Percentiles rank a stretch among this genome's conserved stretches.
Evolutionary conservation across 1,139 yeast genomes (phyloP).

Genomic region (Yamadazyma mexicana): DNA sequence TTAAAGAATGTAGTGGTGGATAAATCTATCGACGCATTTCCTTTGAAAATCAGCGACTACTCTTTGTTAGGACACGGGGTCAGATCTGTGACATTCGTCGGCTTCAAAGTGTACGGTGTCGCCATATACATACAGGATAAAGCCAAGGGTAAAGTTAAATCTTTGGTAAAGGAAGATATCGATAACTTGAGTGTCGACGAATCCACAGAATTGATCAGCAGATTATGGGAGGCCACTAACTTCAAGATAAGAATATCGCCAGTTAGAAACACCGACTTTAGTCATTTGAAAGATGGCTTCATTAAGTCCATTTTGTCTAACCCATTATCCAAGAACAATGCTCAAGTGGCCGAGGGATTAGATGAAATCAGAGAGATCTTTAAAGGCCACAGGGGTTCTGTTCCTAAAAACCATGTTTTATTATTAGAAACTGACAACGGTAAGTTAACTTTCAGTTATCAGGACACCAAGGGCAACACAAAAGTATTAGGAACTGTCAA

Average conservation of each 20-base stretch:
- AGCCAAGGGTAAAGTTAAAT: slow-evolving; percentile 49
- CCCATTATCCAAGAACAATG: slow-evolving; percentile 42
- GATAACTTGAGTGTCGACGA: slow-evolving; percentile 28
- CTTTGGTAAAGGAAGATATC: slow-evolving; percentile 33
- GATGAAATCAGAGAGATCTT: slow-evolving; percentile 56
- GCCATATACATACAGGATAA: slow-evolving; percentile 72
- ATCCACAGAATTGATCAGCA: slow-evolving; percentile 49
- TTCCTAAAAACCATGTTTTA: slow-evolving; percentile 63
- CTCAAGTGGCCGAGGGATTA: slow-evolving; percentile 49
- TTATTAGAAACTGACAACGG: slow-evolving; percentile 49
- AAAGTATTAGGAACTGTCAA: slow-evolving; percentile 47
- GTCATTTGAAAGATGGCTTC: slow-evolving; percentile 86
- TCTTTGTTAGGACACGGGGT: slow-evolving; percentile 75
- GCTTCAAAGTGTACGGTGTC: slow-evolving; percentile 83
- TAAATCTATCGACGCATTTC: slow-evolving; percentile 52
- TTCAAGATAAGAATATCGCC: slow-evolving; percentile 78
- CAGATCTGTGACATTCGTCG: slow-evolving; percentile 76
- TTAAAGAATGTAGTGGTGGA: slow-evolving; percentile 41
- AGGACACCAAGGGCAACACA: slow-evolving; percentile 28
- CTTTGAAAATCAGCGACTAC: slow-evolving; percentile 37
- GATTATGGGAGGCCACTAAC: slow-evolving; percentile 22
- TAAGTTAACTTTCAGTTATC: slow-evolving; percentile 43
- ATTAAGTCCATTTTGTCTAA: slow-evolving; percentile 71
- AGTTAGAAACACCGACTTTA: slow-evolving; percentile 83
- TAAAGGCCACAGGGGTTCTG: slow-evolving; percentile 52